phyloP scores from a whole-genome alignment of 352 stramenopile genomes.

The Saprolegnia parasitica region DNA sequence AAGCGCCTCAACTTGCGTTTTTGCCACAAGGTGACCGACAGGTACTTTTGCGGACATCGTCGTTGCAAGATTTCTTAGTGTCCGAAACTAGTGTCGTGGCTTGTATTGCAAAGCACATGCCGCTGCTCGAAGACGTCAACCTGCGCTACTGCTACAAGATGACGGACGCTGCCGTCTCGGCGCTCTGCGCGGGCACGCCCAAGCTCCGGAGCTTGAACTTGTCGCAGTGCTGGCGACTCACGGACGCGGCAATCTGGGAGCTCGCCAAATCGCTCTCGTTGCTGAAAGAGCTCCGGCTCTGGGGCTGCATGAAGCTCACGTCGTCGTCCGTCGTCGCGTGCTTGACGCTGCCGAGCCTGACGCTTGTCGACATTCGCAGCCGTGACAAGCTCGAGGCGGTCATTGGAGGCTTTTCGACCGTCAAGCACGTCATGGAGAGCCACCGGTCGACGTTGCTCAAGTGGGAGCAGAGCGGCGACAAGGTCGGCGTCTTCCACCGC shows the following conservation, averaged over 20 bases:
- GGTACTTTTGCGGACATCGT: constrained; percentile 24
- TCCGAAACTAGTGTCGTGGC: constrained; percentile 38
- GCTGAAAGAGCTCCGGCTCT: constrained; percentile 73
- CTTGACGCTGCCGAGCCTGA: constrained; percentile 55
- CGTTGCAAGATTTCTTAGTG: not conserved
- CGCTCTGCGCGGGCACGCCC: constrained; percentile 46
- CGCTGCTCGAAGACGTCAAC: constrained; percentile 61
- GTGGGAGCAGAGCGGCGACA: constrained; percentile 66
- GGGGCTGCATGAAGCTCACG: constrained; percentile 77
- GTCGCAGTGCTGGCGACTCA: constrained; percentile 77
- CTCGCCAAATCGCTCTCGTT: constrained; percentile 50
- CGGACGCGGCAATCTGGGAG: constrained; percentile 55
- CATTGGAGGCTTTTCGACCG: constrained; percentile 62
- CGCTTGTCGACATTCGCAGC: constrained; percentile 69
- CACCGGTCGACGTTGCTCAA: constrained; percentile 57
- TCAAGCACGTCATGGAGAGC: constrained; percentile 76
- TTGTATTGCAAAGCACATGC: constrained; percentile 43
- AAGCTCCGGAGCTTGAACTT: constrained; percentile 64
- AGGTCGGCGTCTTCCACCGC: constrained; percentile 67
- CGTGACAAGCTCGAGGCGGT: constrained; percentile 71
- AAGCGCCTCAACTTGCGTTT: constrained; percentile 70
- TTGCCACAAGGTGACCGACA: constrained; percentile 80
- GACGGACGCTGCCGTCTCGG: constrained; percentile 54
- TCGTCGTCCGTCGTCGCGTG: constrained; percentile 64
- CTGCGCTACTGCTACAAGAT: constrained; percentile 86